phyloP scores from a whole-genome alignment of 257 asterid genomes.

The Solanum okadae region DNA sequence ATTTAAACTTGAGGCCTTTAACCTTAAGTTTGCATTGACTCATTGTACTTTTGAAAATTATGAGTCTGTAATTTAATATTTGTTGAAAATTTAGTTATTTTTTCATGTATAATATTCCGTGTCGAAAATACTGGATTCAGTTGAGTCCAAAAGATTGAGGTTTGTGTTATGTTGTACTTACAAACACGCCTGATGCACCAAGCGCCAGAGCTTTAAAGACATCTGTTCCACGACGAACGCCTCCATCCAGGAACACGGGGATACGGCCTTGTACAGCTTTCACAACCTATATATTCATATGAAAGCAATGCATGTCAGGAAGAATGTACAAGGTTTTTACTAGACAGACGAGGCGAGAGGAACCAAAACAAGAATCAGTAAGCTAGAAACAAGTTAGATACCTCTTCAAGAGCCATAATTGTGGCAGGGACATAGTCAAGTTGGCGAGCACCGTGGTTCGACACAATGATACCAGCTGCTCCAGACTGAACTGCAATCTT shows the following conservation, averaged over 20 bases:
- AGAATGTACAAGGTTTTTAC: background rate
- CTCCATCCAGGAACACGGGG: constrained; percentile 96
- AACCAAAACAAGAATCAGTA: background rate
- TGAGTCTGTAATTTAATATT: background rate
- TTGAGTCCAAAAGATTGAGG: background rate
- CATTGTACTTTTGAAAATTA: background rate
- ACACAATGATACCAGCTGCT: constrained; percentile 86
- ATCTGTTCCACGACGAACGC: constrained; percentile 90
- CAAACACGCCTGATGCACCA: constrained; percentile 90
- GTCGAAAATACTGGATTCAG: background rate
- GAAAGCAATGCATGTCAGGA: background rate
- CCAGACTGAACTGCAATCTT: constrained; percentile 78
- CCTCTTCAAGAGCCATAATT: constrained; percentile 86
- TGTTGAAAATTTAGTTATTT: background rate
- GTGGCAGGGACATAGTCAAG: constrained; percentile 93
- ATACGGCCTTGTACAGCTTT: constrained; percentile 87
- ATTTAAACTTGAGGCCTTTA: background rate
- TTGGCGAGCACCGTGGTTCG: constrained; percentile 98
- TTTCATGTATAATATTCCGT: background rate
- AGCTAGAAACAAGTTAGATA: background rate
- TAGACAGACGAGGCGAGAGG: background rate
- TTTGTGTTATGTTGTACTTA: constrained; percentile 28
- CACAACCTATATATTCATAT: constrained; percentile 49
- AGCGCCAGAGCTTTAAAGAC: constrained; percentile 96
- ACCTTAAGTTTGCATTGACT: background rate